Base-by-base conservation (phyloP, 306 rosid genomes). In the Hippophae gyantsensis region DNA sequence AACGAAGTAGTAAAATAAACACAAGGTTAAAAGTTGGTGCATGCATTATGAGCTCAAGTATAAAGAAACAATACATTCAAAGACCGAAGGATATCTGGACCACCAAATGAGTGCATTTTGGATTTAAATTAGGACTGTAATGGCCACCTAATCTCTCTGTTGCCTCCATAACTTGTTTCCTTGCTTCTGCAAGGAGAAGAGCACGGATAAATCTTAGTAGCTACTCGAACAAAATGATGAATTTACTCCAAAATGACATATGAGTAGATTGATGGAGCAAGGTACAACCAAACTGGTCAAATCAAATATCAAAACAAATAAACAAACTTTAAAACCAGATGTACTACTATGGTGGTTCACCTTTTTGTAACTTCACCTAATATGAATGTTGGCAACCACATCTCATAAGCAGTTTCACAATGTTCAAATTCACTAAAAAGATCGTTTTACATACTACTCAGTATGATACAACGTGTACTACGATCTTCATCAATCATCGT, bases 41-140 rank as follows among this genome's bases (percentile, higher is more conserved):
- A 12, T 12, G 8, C 50, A 58, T 53, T 27, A n/a, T 57, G 46
- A 58, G 42, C 65, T 58, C 18, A 56, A 59, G 25, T 48, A 11
- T 63, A 14, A 66, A 48, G 48, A 10, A 9, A 5, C 25, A 66
- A 49, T 40, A 49, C 52, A 38, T 25, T 26, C 40, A 1, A 18
- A 53, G 46, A 50, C 14, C 45, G 70, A 92, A 93, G 99, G 99
- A 93, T 93, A 93, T 93, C 72, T 93, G 95, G 61, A 93, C 99
- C 79, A 88, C 99, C 95, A 93, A 82, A 82, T 93, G 99, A 61
- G 97, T 88, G 76, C 99, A 93, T 59, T 84, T 94, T 6, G 95
- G 94, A 80, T 86, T 94, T 72, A 93, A 78, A 71, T 82, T 79
- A 56, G 97, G 84, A 81, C 99, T 88, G 72, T 93, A 93, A 43